Conservation (phyloP, 2,329 filamentous ascomycete genomes). For the Coniella lustricola region DNA sequence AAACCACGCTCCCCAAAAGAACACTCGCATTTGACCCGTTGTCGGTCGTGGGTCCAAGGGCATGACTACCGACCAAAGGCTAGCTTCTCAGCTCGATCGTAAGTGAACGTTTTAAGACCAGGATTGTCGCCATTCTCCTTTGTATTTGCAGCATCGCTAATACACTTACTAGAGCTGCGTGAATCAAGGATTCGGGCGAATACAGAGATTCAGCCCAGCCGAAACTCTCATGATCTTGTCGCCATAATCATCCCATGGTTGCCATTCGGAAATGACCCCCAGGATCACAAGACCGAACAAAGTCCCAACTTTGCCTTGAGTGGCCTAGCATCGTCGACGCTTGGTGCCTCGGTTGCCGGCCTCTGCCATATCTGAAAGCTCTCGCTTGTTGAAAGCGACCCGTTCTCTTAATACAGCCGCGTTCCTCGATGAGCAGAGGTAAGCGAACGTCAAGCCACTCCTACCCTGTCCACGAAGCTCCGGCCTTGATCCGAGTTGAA, state of each 20-base stretch:
- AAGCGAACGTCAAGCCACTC: neutral
- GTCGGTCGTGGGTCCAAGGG: neutral
- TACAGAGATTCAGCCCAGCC: conserved; percentile 1
- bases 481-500: neutral
- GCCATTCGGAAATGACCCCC: neutral
- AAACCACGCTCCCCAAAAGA: no score
- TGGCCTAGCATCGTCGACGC: neutral
- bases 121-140: neutral
- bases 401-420: conserved; percentile 7
- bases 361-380: conserved; percentile 6
- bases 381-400: conserved; percentile 4
- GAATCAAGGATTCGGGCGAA: neutral
- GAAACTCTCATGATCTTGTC: conserved; percentile 7
- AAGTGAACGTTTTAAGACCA: conserved; percentile 1
- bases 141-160: neutral
- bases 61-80: neutral
- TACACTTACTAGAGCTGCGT: neutral
- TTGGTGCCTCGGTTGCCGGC: neutral
- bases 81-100: neutral
- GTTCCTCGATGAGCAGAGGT: neutral
- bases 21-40: conserved; percentile 3
- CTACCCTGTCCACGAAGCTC: neutral
- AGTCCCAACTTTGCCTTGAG: conserved; percentile 1
- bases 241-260: conserved; percentile 9
- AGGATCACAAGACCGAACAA: conserved; percentile 9